Base-by-base conservation (phyloP, 768 basidiomycete species). In the Calocybe gangraenosa region DNA sequence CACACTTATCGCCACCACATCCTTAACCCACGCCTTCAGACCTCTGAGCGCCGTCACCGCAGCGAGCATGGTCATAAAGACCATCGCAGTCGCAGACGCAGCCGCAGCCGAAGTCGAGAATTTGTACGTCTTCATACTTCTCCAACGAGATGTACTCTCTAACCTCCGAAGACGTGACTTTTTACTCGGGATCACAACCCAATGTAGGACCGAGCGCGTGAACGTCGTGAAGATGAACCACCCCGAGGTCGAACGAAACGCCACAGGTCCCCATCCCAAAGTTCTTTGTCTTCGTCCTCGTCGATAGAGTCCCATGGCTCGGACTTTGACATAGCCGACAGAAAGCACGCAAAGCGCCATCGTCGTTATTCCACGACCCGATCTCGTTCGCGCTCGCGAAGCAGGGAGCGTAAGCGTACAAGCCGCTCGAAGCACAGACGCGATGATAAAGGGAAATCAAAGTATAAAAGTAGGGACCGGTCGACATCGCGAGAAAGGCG, bases 101-200 rank as follows among this genome's bases (percentile, higher is more conserved):
- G 46, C 5, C 44, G 33, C 21, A 41, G 49, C 18, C 48, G 38
- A 13, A 43, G 39, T 3, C 13, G 17, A 39, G 25, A 45, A 35
- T 25, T 49, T 49, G 55, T 56, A 56, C 55, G 55, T 56, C 35
- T 17, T 37, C 7, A 32, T 37, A 15, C 40, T 23, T 17, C 41
- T 3, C 22, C 18, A 22, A 21, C 32, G 14, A 13, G 19, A 40
- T 37, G 40, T 44, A 44, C 52, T 14, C 34, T 48, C 52, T 56
- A 32, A 56, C 52, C 49, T 56, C 40, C 47, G 40, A 56, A 56
- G 55, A 42, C 32, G 48, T 51, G 25, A 46, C 40, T 25, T 22
- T 35, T 23, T 31, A 7, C 21, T n/a, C 36, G 38, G 32, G 7
- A 45, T 23, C 31, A 41, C 20, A 39, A 36, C 14, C 17, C 38